Conservation (phyloP, 257 asterid species). For the Cynanchum wilfordii region DNA sequence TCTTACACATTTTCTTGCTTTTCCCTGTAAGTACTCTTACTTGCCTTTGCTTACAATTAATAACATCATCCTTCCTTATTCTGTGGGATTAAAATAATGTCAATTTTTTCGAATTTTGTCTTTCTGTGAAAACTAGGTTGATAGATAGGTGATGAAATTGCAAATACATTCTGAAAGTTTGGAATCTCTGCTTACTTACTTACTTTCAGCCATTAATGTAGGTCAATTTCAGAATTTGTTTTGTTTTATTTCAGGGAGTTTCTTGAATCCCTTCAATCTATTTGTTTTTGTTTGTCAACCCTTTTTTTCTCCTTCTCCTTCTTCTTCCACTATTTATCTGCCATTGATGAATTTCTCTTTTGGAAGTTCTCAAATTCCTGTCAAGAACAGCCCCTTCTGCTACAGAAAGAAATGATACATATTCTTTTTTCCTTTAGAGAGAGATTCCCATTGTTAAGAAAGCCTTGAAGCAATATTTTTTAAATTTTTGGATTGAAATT, state of each 20-base stretch:
- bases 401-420: neutral
- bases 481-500: neutral
- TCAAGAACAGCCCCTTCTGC: neutral
- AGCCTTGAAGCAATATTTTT: neutral
- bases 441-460: neutral
- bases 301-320: neutral
- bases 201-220: conserved; percentile 35
- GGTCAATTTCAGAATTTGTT: conserved; percentile 31
- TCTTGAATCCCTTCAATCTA: neutral
- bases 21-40: conserved; percentile 54
- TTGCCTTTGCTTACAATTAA: conserved; percentile 86
- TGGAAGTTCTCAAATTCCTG: conserved; percentile 4
- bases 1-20: conserved; percentile 38
- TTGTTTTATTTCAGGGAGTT: neutral
- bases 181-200: conserved; percentile 52
- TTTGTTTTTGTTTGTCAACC: neutral
- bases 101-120: neutral
- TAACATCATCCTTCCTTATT: conserved; percentile 31
- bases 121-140: conserved; percentile 4
- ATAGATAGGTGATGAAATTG: neutral
- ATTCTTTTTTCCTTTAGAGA: neutral
- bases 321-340: neutral
- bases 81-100: conserved; percentile 13
- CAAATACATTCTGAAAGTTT: conserved; percentile 42
- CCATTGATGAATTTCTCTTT: neutral